phyloP scores from a whole-genome alignment of 345 rosid genomes.

The rapeseed (Brassica napus) region DNA sequence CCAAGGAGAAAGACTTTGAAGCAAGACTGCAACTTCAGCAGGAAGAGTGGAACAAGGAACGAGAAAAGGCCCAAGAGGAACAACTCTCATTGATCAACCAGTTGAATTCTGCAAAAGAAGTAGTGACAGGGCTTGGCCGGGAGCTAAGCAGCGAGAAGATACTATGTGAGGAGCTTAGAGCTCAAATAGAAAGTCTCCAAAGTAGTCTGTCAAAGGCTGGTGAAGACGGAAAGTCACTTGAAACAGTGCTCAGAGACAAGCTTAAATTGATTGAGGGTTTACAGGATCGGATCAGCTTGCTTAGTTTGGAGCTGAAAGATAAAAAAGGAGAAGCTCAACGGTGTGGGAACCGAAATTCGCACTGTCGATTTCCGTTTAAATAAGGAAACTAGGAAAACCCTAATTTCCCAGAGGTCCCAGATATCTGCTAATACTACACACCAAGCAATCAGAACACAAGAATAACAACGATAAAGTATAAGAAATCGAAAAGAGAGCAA shows the following conservation, averaged over 20 bases:
- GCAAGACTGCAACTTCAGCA: conserved; percentile 57
- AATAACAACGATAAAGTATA: too few relatives aligned
- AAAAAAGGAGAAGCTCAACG: conserved; percentile 51
- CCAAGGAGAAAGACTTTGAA: conserved; percentile 60
- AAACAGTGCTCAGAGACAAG: conserved; percentile 57
- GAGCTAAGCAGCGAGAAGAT: conserved; percentile 74
- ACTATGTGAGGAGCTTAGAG: conserved; percentile 51
- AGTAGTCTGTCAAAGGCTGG: conserved; percentile 50
- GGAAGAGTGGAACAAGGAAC: conserved; percentile 54
- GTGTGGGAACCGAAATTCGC: too few relatives aligned
- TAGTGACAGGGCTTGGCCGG: conserved; percentile 59
- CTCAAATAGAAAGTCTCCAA: conserved; percentile 55
- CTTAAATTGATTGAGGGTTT: conserved; percentile 48
- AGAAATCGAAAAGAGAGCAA: too few relatives aligned
- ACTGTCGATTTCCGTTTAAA: too few relatives aligned
- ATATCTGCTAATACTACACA: too few relatives aligned
- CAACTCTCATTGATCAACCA: conserved; percentile 51
- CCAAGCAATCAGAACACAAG: too few relatives aligned
- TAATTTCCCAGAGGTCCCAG: too few relatives aligned
- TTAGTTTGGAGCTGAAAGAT: conserved; percentile 65
- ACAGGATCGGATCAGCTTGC: conserved; percentile 58
- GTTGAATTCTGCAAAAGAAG: conserved; percentile 61
- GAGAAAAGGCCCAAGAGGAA: conserved; percentile 62
- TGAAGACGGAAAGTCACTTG: conserved; percentile 61
- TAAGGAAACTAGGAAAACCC: too few relatives aligned